Evolutionary conservation across 192 early-diverging fungal species (phyloP), one percentile per base, ranked within the genome.

Genomic region (Podila verticillata): DNA sequence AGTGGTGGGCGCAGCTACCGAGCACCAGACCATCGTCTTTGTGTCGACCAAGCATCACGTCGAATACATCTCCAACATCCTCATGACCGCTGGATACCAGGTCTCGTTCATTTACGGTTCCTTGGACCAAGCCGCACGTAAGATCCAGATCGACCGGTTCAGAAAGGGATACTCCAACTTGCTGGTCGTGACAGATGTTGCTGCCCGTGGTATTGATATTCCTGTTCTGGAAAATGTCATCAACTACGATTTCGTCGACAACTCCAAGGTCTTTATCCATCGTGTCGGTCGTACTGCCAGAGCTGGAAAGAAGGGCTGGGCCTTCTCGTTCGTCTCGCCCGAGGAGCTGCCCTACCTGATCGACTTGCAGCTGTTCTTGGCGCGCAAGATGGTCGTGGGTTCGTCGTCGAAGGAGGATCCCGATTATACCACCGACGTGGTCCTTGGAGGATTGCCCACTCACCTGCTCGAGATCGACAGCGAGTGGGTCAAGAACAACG

Each of bases 121-220:
- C 32, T 84, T 99, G 5, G 98, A 99, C 78, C 98, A 97, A 81
- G 88, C 92, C 0, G 95, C 95, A 17, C 90, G 98, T 70, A 93
- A 92, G 66, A 92, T 92, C 60, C 94, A 98, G 81, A 95, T 98
- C 48, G 83, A 89, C 61, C 85, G 89, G 54, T 99, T 99, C 84
- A 86, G 96, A 19, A 85, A 86, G 15, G 95, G 94, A 4, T 84
- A 88, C 29, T 89, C 90, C 51, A 93, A 96, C 70, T 60, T 97
- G 0, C 67, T 99, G 48, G 89, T 99, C 20, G 98, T 99, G 26
- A 99, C 98, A 15, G 98, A 98, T 82, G 94, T 99, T 12, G 98
- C 98, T n/a, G 96, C 96, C 9, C 93, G 97, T 87, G 98, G 98
- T 93, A 96, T 99, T 69, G 98, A 99, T 89, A 95, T 99, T 47